Evolutionary conservation across 2,329 filamentous ascomycete genomes (phyloP).

Genomic region (Aspergillus proliferans): DNA sequence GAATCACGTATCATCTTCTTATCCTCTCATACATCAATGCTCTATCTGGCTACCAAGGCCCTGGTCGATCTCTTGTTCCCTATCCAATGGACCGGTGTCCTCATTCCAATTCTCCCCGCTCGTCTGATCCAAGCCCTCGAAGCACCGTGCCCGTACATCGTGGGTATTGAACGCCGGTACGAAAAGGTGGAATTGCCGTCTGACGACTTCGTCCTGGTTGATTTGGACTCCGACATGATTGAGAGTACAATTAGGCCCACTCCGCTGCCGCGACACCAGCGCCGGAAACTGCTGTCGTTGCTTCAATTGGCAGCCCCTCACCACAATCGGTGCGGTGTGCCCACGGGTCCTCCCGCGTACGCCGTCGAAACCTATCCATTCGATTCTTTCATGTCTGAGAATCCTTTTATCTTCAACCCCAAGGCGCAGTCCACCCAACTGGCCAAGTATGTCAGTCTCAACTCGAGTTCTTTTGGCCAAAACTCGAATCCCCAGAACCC

Average conservation of each 20-base stretch:
- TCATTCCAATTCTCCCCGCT: slow-evolving; percentile 85
- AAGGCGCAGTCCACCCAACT: slow-evolving; percentile 65
- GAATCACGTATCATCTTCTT: slow-evolving; percentile 95
- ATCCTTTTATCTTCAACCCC: slow-evolving; percentile 69
- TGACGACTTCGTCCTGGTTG: slow-evolving; percentile 91
- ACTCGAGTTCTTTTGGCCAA: slow-evolving; percentile 74
- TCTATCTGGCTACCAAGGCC: slow-evolving; percentile 87
- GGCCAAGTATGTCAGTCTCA: slow-evolving; percentile 80
- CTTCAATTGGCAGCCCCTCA: slow-evolving; percentile 87
- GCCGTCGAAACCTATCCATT: slow-evolving; percentile 88
- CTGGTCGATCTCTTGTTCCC: slow-evolving; percentile 80
- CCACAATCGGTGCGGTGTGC: slow-evolving; percentile 77
- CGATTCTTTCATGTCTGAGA: slow-evolving; percentile 84
- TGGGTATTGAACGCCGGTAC: slow-evolving; percentile 89
- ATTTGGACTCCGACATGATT: slow-evolving; percentile 85
- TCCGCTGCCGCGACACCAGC: slow-evolving; percentile 76
- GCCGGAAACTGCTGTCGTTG: slow-evolving; percentile 80
- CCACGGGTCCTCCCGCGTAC: slow-evolving; percentile 83
- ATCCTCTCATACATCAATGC: slow-evolving; percentile 92
- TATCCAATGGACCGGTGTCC: slow-evolving; percentile 86
- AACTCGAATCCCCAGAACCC: slow-evolving; percentile 51
- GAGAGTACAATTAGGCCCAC: slow-evolving; percentile 75
- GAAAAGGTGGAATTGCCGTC: slow-evolving; percentile 62
- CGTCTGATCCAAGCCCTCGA: slow-evolving; percentile 85
- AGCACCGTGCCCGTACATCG: slow-evolving; percentile 93